Evolutionary conservation across 352 stramenopile genomes (phyloP), one percentile per base, ranked within the genome.

Genomic region (Phytophthora rubi): DNA sequence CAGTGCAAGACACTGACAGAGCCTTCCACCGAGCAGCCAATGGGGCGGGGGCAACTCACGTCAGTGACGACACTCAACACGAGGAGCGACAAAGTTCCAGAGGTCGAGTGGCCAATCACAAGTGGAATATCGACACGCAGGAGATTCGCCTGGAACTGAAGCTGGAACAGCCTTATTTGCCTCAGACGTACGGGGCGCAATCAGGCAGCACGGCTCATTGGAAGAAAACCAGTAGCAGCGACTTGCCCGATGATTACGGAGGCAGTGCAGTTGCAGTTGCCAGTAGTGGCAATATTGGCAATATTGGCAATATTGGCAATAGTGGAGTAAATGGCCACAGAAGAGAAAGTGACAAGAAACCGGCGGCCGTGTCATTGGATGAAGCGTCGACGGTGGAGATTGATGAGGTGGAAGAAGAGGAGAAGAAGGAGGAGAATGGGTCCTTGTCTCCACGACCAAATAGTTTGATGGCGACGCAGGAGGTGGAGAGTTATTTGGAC

Each of bases 91-190:
- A 66, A 0, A 79, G 39, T 9, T 65, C 66, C 1, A 71, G 85
- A 59, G 81, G 81, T 0, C 66, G 74, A 15, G 85, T 88, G 30
- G 81, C 61, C 23, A 89, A 82, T 52, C 77, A 72, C 66, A 93
- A 93, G 68, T 93, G 86, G 86, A 73, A 88, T 42, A 86, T 93
- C 64, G 77, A 93, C 60, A 92, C 86, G 21, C 65, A 79, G 10
- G 81, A 76, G 44, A 83, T 93, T 42, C 70, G 76, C 47, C 83
- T 88, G 8, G 77, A 93, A 64, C 75, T 78, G 21, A 68, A 70
- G 8, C 32, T 75, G 8, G 77, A 74, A 23, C 62, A 70, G 56
- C 72, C 68, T 1, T 80, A 77, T 59, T 72, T 76, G 13, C 65
- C 63, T 7, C 73, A 81, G n/a, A 47, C 64, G 32, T 65, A 75